Conservation (phyloP, 2,329 filamentous ascomycete species). For the Penicillium sp. region DNA sequence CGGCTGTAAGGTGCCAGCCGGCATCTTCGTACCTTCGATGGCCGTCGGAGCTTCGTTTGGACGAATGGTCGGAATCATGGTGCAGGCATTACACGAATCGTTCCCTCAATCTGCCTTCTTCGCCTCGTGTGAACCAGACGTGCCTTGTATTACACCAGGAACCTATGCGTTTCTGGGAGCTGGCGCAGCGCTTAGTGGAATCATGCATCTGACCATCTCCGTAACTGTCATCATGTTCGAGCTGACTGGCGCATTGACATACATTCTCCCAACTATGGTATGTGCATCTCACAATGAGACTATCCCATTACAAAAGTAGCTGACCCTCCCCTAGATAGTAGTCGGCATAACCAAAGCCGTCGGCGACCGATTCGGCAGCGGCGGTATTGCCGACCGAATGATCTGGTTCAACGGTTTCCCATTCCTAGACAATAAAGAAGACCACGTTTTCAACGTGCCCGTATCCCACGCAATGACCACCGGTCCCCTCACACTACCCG, state of each 20-base stretch:
- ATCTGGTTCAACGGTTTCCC: constrained; percentile 98
- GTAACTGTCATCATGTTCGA: constrained; percentile 99
- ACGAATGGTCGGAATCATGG: constrained; percentile 87
- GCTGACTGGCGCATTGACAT: constrained; percentile 91
- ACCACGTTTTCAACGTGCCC: constrained; percentile 91
- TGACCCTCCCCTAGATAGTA: constrained; percentile 60
- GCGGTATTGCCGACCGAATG: constrained; percentile 95
- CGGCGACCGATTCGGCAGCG: constrained; percentile 85
- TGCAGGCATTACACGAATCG: constrained; percentile 81
- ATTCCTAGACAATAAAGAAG: constrained; percentile 95
- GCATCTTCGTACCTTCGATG: constrained; percentile 98
- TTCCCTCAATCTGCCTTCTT: constrained; percentile 83
- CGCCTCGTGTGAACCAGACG: constrained; percentile 79
- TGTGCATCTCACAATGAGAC: constrained; percentile 14
- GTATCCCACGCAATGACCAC: constrained; percentile 87
- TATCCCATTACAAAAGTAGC: background rate
- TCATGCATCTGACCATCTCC: constrained; percentile 96
- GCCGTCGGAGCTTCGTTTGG: constrained; percentile 93
- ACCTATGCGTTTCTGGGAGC: constrained; percentile 96
- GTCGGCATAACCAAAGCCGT: constrained; percentile 95
- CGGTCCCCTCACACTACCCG: constrained; percentile 69
- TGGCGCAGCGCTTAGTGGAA: constrained; percentile 84
- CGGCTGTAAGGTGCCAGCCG: constrained; percentile 94
- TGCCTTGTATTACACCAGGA: constrained; percentile 92
- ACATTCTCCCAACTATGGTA: constrained; percentile 93